Evolutionary conservation across 768 basidiomycete genomes (phyloP).

Genomic region (Amanita rubescens): DNA sequence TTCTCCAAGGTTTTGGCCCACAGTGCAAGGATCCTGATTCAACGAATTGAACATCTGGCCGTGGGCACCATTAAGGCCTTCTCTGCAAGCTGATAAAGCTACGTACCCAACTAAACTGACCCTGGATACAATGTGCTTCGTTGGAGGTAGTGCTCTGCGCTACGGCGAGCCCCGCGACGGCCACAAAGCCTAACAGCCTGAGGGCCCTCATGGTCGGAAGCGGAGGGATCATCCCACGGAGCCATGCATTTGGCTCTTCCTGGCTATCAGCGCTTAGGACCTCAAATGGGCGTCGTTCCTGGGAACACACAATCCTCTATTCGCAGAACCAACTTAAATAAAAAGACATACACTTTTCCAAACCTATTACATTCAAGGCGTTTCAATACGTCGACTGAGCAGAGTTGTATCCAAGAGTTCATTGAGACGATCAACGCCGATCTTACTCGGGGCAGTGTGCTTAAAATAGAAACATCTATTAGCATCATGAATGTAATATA

Average conservation of each 20-base stretch:
- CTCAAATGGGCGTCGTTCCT: no score
- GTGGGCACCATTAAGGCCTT: background rate
- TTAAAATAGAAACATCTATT: background rate
- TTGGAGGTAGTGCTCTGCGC: background rate
- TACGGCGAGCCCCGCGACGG: background rate
- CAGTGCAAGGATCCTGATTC: constrained; percentile 35
- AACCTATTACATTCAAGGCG: background rate
- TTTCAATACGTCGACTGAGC: constrained; percentile 42
- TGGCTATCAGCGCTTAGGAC: no score
- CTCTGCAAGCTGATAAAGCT: background rate
- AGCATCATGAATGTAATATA: no score
- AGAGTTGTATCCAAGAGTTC: constrained; percentile 38
- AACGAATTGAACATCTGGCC: constrained; percentile 32
- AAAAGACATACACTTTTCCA: no score
- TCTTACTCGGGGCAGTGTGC: constrained; percentile 27
- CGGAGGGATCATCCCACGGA: background rate
- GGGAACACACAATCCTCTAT: no score
- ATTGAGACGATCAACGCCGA: constrained; percentile 34
- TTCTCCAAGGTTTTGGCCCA: constrained; percentile 33
- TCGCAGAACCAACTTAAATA: no score
- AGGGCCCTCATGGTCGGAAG: background rate
- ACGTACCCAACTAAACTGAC: constrained; percentile 21
- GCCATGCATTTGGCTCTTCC: background rate
- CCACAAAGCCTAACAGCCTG: background rate
- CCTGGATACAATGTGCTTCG: background rate